Evolutionary conservation across 2,329 filamentous ascomycete genomes (phyloP), one percentile per base, ranked within the genome.

Genomic region (Diplodia corticola): DNA sequence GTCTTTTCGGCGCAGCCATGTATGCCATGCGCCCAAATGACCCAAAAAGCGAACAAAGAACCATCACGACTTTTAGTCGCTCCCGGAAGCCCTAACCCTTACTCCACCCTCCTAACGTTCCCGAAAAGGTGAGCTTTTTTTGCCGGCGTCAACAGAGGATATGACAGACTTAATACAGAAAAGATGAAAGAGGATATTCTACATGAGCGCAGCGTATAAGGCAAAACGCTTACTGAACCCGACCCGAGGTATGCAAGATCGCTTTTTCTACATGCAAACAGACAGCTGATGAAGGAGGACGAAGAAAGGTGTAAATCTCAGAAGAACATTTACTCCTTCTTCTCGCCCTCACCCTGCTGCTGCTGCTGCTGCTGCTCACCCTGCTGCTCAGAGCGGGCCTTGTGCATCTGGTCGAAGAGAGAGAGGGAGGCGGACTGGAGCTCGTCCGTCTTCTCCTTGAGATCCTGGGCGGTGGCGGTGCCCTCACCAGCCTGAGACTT

Each of bases 341-440:
- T 66, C 64, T 66, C 64, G 46, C 64, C 64, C 64, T 66, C 64
- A n/a, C 64, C 54, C 55, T 54, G 55, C 48, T 60, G 64, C 55
- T 61, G 55, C 55, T 65, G 35, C 46, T 54, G 82, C 72, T 80
- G 74, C 70, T 77, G 75, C 57, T 61, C 57, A 49, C 57, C 57
- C 70, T 78, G 72, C 72, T 77, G 70, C 84, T 93, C 91, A 73
- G 82, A 80, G 74, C 92, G 90, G 73, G 94, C 92, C 87, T 96
- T 96, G 91, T 99, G 94, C 92, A 99, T 97, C 91, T 98, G 97
- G 85, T 98, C 95, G 81, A 99, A 98, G 76, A 98, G 89, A 83
- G 91, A 96, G 83, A 99, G 85, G 82, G 91, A 94, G 73, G 94
- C 92, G 80, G 91, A 91, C 85, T 98, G 95, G 78, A 99, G 91